Conservation (phyloP, 1,284 basidiomycete genomes). For the Ustilago tritici region DNA sequence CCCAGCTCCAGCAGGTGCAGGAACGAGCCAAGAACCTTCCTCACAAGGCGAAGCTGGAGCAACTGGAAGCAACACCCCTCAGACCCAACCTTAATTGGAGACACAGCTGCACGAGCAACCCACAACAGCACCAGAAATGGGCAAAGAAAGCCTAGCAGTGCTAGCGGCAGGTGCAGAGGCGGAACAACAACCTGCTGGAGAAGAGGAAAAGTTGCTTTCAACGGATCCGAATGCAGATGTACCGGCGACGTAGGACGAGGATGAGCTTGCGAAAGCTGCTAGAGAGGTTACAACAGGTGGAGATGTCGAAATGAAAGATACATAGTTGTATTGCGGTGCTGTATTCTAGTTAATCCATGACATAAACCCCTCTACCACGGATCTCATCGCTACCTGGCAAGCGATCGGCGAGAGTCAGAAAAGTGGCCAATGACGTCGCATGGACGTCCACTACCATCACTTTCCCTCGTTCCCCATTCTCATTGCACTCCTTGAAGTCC, state of each 20-base stretch:
- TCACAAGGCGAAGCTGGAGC: constrained; percentile 21
- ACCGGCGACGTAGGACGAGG: constrained; percentile 22
- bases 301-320: constrained; percentile 44
- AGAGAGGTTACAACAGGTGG: neutral
- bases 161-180: constrained; percentile 25
- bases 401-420: constrained; percentile 14
- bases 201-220: constrained; percentile 14
- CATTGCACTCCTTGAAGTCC: neutral
- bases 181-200: constrained; percentile 22
- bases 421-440: constrained; percentile 22
- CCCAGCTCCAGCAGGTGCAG: constrained; percentile 9
- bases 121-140: constrained; percentile 6
- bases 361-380: neutral
- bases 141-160: constrained; percentile 23
- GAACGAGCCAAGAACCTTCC: constrained; percentile 9
- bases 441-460: constrained; percentile 20
- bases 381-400: neutral
- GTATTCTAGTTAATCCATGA: constrained; percentile 4
- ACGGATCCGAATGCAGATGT: constrained; percentile 19
- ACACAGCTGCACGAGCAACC: constrained; percentile 39
- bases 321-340: neutral
- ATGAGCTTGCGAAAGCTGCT: constrained; percentile 3
- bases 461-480: neutral
- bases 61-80: constrained; percentile 23
- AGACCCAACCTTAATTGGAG: constrained; percentile 39